These are phyloP conservation scores for Aphanomyces invadans DNA, from an alignment of 352 stramenopile species.

Conservation along the genomic window DNA sequence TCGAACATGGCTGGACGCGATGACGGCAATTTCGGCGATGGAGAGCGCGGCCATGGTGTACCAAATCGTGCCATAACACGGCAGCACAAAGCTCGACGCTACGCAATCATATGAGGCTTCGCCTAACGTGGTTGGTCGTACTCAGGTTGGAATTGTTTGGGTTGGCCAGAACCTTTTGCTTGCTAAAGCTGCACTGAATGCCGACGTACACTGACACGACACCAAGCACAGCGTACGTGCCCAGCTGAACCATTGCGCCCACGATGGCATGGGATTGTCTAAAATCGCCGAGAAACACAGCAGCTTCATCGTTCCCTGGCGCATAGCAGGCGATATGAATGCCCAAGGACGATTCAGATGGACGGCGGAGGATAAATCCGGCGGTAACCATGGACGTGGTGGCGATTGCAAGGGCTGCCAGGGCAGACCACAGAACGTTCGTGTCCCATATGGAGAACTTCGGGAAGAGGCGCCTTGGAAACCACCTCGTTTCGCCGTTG, in stretches of 20 bases:
- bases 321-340: slow-evolving; percentile 12
- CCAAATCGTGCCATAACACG: slow-evolving; percentile 79
- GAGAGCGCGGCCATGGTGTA: slow-evolving; percentile 66
- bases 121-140: slow-evolving; percentile 33
- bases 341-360: background rate
- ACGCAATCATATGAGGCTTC: background rate
- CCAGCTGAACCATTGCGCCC: slow-evolving; percentile 43
- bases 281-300: background rate
- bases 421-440: background rate
- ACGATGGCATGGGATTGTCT: slow-evolving; percentile 27
- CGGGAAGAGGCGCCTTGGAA: slow-evolving; percentile 2
- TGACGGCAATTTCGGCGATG: slow-evolving; percentile 30
- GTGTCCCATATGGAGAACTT: slow-evolving; percentile 10
- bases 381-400: background rate
- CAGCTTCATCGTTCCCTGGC: background rate
- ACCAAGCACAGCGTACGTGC: slow-evolving; percentile 65
- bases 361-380: background rate
- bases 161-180: slow-evolving; percentile 58
- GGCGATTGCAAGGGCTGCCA: background rate
- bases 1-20: slow-evolving; percentile 26
- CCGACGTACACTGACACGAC: slow-evolving; percentile 61
- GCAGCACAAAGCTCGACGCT: slow-evolving; percentile 78
- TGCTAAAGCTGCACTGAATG: slow-evolving; percentile 66
- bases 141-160: slow-evolving; percentile 64
- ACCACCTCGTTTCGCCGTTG: background rate